phyloP scores from a whole-genome alignment of 306 rosid species.

The Lathyrus aphaca region DNA sequence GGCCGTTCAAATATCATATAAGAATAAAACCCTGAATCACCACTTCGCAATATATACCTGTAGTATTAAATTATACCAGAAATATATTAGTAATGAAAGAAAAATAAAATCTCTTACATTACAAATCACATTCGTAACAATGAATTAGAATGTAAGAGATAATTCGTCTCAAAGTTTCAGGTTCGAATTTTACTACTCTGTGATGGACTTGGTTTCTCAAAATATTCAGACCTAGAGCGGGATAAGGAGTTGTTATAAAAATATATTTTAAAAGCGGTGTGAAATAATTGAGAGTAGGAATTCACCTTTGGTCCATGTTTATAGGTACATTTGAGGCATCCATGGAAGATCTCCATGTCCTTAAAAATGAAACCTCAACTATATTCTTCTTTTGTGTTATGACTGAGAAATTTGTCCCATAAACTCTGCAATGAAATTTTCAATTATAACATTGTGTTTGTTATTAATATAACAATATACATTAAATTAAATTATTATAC shows the following conservation, averaged over 20 bases:
- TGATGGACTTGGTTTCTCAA: no score
- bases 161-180: no score
- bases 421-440: conserved; percentile 41
- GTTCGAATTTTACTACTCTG: no score
- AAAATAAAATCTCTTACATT: no score
- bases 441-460: background rate
- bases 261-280: background rate
- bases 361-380: conserved; percentile 70
- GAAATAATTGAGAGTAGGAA: background rate
- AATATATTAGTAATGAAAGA: background rate
- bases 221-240: no score
- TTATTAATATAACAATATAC: background rate
- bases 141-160: no score
- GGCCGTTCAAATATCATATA: conserved; percentile 61
- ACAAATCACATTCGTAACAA: no score
- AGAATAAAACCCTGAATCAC: conserved; percentile 66
- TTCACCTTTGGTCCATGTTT: conserved; percentile 72
- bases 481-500: conserved; percentile 35
- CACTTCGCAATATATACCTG: conserved; percentile 67
- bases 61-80: background rate
- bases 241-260: no score
- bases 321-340: conserved; percentile 43
- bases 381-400: conserved; percentile 38
- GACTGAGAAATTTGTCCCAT: conserved; percentile 45
- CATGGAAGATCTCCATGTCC: conserved; percentile 50